Evolutionary conservation across 202 grass and related monocot genomes (phyloP), one percentile per base, ranked within the genome.

Genomic region (Zoysia matrella): DNA sequence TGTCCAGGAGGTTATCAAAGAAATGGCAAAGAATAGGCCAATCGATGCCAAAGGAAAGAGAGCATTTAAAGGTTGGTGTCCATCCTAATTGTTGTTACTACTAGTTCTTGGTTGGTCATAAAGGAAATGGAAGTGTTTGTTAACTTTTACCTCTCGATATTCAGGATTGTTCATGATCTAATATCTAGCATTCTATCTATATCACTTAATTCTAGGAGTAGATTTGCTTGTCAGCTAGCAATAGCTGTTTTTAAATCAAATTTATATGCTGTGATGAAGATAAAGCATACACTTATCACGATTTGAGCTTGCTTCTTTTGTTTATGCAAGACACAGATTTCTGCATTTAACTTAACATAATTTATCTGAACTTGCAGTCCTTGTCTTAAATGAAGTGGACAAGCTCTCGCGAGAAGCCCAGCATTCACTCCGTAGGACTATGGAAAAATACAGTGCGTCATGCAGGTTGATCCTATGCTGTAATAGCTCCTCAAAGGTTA

Each of bases 1-100:
- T 77, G 96, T 99, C 81, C 96, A 99, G 83, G 96, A 99, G 83
- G 90, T 99, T 78, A 99, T 99, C 40, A 99, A 99, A 82, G 96
- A 99, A 81, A 99, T 99, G 91, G 96, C 96, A 0, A 95, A 90
- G 78, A 99, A 93, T 49, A 93, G 96, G 49, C 93, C 93, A 10
- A 90, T 99, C 53, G 96, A 96, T 60, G 89, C 89, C 67, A 93
- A 96, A 74, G 96, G 96, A 30, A 99, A 94, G 86, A 94, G 80
- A 87, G 85, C 89, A 63, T 99, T 96, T 79, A 98, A 98, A 95
- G 96, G 96, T 98, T 66, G 2, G 51, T 69, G 41, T 30, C 64
- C 40, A 11, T 73, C 46, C 7, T 56, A 47, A 8, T 13, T 57
- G 43, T 3, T 11, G 2, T 65, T 43, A 15, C n/a, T 84, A 36